Conservation (phyloP, 2,329 filamentous ascomycete species). For the Colletotrichum phormii region DNA sequence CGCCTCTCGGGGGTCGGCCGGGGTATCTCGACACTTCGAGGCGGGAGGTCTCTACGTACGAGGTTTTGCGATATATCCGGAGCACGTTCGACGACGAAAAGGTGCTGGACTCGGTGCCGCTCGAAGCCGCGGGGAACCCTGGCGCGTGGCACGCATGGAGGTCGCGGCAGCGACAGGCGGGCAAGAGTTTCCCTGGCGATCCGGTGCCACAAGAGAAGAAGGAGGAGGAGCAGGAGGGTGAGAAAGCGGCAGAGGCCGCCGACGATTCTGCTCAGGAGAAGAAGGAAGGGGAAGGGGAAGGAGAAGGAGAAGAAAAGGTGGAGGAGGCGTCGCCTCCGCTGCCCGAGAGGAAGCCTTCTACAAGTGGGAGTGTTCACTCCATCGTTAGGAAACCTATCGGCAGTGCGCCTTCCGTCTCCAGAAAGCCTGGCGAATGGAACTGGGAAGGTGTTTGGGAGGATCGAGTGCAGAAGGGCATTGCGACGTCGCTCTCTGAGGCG, state of each 20-base stretch:
- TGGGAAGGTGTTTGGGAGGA: constrained; percentile 98
- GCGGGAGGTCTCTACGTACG: constrained; percentile 67
- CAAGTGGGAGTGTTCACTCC: constrained; percentile 20
- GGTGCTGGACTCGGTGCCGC: constrained; percentile 81
- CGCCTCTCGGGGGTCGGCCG: constrained; percentile 43
- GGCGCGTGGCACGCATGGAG: constrained; percentile 96
- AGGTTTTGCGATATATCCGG: constrained; percentile 83
- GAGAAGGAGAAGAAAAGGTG: constrained; percentile 40
- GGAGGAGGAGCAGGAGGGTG: background rate
- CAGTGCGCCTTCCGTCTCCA: constrained; percentile 38
- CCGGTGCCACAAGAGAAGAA: background rate
- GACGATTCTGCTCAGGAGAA: background rate
- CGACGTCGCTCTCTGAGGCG: constrained; percentile 80
- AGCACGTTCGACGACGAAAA: constrained; percentile 83
- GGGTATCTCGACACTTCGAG: constrained; percentile 56
- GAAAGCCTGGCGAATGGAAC: constrained; percentile 88
- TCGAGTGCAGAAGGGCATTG: constrained; percentile 82
- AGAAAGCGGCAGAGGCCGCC: background rate
- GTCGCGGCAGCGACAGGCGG: constrained; percentile 60
- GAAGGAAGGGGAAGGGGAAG: constrained; percentile 12
- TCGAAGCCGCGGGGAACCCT: constrained; percentile 87
- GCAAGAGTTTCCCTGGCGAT: constrained; percentile 15
- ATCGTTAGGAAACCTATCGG: constrained; percentile 35
- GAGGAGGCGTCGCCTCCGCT: constrained; percentile 1
- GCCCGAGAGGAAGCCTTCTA: constrained; percentile 2